Evolutionary conservation across 441 rosid species (phyloP), one percentile per base, ranked within the genome.

Genomic region (Brassica hybrid): DNA sequence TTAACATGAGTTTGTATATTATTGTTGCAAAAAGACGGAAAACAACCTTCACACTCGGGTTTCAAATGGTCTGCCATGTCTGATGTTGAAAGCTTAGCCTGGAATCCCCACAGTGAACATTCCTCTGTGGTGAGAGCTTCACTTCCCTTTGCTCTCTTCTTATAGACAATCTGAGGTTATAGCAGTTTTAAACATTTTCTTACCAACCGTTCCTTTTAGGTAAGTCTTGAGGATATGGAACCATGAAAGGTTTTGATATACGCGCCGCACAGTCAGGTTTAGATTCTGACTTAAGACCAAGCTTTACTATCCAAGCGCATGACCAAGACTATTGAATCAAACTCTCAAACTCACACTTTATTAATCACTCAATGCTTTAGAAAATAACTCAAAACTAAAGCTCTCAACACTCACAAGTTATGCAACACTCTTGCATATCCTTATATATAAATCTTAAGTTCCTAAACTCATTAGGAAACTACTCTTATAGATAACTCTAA

Each of bases 51-150:
- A 60, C 91, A 91, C 84, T 77, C 96, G 9, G 98, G 97, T 78
- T 86, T 84, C 68, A 93, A 83, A 78, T 93, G 98, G 97, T 86
- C 87, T 16, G 92, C 91, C 3, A 61, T 80, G 61, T 81, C 94
- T 77, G 96, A 93, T 48, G 92, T 93, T 19, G 99, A 93, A 85
- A 87, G 90, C 85, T 87, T 93, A 89, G 91, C 88, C 8, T 95
- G 98, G 99, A 89, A 95, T 90, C 95, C 97, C 2, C 97, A 90
- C 69, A 68, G 83, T 63, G 92, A 85, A 73, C 86, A 89, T 78
- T 88, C 89, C 30, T 95, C 89, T 86, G 97, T 90, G 96, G 98
- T 95, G 73, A 58, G 82, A 58, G 79, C 83, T 73, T 77, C 81
- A 76, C 36, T 68, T 70, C 73, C 66, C 66, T 38, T 68, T 67